Evolutionary conservation across 106 monocot genomes (phyloP).

Genomic region (Dendrobium catenatum): DNA sequence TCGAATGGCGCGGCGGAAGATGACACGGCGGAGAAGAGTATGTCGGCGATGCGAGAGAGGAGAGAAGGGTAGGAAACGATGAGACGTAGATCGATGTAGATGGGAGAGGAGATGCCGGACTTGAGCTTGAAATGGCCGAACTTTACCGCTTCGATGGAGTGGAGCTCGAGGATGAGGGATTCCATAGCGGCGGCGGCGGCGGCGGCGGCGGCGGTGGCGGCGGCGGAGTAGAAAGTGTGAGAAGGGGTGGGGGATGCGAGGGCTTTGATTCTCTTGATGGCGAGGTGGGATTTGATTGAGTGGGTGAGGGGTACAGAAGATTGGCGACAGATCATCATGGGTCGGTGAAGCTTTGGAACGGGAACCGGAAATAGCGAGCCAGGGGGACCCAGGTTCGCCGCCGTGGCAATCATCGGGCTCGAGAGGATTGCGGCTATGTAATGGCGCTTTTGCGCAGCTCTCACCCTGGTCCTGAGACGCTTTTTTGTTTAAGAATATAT

Average conservation of each 20-base stretch:
- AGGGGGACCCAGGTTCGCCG: background rate
- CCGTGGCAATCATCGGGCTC: background rate
- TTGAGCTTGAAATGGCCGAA: slow-evolving; percentile 90
- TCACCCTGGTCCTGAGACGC: background rate
- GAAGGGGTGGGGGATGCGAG: background rate
- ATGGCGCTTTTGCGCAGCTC: background rate
- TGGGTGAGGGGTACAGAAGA: background rate
- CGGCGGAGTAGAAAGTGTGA: background rate
- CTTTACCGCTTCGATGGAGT: slow-evolving; percentile 79
- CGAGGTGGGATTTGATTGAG: background rate
- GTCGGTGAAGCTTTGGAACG: background rate
- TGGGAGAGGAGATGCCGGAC: slow-evolving; percentile 84
- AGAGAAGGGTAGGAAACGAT: slow-evolving; percentile 63
- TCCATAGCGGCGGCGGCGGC: slow-evolving; percentile 19
- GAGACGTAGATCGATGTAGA: slow-evolving; percentile 96
- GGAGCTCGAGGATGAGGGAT: slow-evolving; percentile 58
- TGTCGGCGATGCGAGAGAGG: slow-evolving; percentile 38
- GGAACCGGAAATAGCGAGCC: background rate
- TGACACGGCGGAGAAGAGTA: slow-evolving; percentile 31
- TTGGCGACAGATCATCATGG: background rate
- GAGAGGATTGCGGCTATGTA: background rate
- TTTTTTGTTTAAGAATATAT: too few relatives aligned
- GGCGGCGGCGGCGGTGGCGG: too few relatives aligned
- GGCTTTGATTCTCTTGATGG: background rate
- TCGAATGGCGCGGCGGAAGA: slow-evolving; percentile 33